These are phyloP conservation scores for Entophlyctis helioformis DNA, from an alignment of 192 early-diverging fungal genomes.

Conservation along the genomic window DNA sequence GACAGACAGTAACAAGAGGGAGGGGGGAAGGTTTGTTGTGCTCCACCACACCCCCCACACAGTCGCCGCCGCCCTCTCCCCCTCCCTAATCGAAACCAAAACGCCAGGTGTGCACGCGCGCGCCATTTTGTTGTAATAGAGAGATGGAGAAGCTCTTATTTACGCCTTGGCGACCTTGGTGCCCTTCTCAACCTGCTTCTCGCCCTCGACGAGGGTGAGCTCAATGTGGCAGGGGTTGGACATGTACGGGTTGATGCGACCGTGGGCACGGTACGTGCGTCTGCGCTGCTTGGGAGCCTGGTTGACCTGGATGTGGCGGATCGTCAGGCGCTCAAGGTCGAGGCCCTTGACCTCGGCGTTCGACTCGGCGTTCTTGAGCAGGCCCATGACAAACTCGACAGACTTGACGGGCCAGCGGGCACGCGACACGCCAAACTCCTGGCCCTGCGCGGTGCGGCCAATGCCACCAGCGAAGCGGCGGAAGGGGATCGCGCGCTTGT, in stretches of 20 bases:
- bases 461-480: conserved; percentile 93
- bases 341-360: conserved; percentile 97
- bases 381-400: conserved; percentile 80
- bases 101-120: too few relatives aligned
- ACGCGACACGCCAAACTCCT: conserved; percentile 77
- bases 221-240: conserved; percentile 93
- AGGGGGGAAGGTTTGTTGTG: too few relatives aligned
- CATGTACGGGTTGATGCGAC: conserved; percentile 94
- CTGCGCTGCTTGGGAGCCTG: conserved; percentile 95
- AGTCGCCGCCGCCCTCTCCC: too few relatives aligned
- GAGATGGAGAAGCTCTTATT: too few relatives aligned
- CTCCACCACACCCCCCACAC: too few relatives aligned
- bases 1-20: too few relatives aligned
- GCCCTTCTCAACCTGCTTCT: conserved; percentile 67
- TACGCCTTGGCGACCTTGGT: conserved; percentile 15
- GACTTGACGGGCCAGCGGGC: conserved; percentile 98
- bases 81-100: too few relatives aligned
- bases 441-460: conserved; percentile 94
- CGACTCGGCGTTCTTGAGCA: conserved; percentile 94
- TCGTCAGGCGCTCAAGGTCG: conserved; percentile 71
- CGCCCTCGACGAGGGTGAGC: conserved; percentile 84
- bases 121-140: too few relatives aligned
- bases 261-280: conserved; percentile 97
- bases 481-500: conserved; percentile 97
- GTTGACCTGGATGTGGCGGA: conserved; percentile 97